phyloP scores from a whole-genome alignment of 2,329 filamentous ascomycete genomes.

The Fusarium albosuccineum region DNA sequence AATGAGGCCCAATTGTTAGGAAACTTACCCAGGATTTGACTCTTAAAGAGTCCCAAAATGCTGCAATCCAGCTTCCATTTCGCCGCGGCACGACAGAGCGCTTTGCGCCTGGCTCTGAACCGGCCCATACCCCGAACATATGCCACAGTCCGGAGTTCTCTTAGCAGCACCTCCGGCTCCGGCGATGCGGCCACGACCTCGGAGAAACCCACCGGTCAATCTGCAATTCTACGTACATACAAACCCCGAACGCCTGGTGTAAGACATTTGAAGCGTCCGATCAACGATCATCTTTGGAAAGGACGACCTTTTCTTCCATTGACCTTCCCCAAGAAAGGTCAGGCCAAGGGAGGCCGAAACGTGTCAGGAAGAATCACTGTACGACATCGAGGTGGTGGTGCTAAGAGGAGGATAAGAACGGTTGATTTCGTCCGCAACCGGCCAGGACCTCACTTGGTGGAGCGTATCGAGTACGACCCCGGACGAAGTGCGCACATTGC shows the following conservation, averaged over 20 bases:
- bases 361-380: slow-evolving; percentile 88
- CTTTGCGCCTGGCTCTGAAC: slow-evolving; percentile 47
- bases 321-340: slow-evolving; percentile 93
- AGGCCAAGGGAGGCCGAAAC: slow-evolving; percentile 93
- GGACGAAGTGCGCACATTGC: slow-evolving; percentile 94
- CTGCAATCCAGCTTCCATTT: slow-evolving; percentile 49
- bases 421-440: slow-evolving; percentile 87
- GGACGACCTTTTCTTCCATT: slow-evolving; percentile 85
- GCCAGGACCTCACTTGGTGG: slow-evolving; percentile 87
- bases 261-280: slow-evolving; percentile 88
- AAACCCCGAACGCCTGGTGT: slow-evolving; percentile 94
- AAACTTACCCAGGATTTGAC: background rate
- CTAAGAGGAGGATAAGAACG: slow-evolving; percentile 90
- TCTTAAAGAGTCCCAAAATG: slow-evolving; percentile 41
- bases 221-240: slow-evolving; percentile 80
- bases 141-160: slow-evolving; percentile 46
- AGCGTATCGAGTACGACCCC: slow-evolving; percentile 96
- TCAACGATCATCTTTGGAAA: slow-evolving; percentile 98
- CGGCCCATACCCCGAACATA: slow-evolving; percentile 48
- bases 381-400: slow-evolving; percentile 91
- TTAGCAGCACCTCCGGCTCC: slow-evolving; percentile 33
- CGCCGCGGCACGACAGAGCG: slow-evolving; percentile 46
- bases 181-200: slow-evolving; percentile 38
- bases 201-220: slow-evolving; percentile 48
- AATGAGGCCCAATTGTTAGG: slow-evolving; percentile 33